Conservation (phyloP, 2,329 filamentous ascomycete species). For the Cercospora zeina region DNA sequence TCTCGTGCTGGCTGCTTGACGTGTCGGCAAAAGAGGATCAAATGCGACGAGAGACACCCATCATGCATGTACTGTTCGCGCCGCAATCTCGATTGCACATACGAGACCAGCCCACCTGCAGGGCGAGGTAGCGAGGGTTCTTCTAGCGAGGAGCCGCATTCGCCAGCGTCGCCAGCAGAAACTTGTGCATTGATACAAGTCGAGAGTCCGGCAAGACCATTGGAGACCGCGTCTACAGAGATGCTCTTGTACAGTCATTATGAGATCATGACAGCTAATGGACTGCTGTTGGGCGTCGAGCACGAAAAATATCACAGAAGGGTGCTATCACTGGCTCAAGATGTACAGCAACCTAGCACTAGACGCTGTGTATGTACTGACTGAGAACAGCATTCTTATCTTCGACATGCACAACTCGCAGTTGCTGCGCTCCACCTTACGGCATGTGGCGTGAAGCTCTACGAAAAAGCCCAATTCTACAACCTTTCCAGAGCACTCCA, state of each 20-base stretch:
- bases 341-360: constrained; percentile 6
- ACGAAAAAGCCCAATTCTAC: constrained; percentile 14
- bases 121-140: constrained; percentile 6
- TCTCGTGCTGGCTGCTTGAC: constrained; percentile 25
- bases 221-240: constrained; percentile 11
- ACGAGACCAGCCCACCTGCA: constrained; percentile 6
- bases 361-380: neutral
- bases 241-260: constrained; percentile 18
- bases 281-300: constrained; percentile 19
- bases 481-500: constrained; percentile 18
- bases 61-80: constrained; percentile 16
- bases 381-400: constrained; percentile 15
- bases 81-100: constrained; percentile 9
- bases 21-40: constrained; percentile 25
- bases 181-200: neutral
- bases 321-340: constrained; percentile 18
- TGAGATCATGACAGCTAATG: constrained; percentile 19
- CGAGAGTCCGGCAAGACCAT: neutral
- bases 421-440: constrained; percentile 20
- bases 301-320: constrained; percentile 16
- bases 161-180: neutral
- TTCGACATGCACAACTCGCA: constrained; percentile 19
- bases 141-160: neutral
- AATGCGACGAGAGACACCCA: constrained; percentile 21
- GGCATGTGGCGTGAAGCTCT: constrained; percentile 6